Evolutionary conservation across 305 asterid species (phyloP).

Genomic region (Rubia peregrina): DNA sequence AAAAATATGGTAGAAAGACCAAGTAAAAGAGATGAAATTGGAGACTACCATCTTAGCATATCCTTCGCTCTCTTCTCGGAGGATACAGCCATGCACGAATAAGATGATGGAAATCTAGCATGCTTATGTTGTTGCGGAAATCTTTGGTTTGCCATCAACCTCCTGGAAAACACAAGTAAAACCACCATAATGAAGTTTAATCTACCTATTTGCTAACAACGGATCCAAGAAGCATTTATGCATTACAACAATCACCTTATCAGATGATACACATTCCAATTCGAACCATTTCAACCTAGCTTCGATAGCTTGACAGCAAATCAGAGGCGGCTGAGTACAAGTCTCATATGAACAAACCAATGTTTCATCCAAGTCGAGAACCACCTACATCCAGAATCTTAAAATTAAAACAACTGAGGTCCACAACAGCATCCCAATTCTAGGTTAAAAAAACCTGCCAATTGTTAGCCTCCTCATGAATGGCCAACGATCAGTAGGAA

Average conservation of each 20-base stretch:
- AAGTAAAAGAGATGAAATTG: constrained; percentile 1
- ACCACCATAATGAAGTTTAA: not conserved
- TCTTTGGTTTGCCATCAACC: constrained; percentile 36
- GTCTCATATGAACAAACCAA: not conserved
- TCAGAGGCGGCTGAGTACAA: too few species aligned
- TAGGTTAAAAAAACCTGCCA: not conserved
- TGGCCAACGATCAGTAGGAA: constrained; percentile 76
- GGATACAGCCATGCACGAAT: constrained; percentile 22
- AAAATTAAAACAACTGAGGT: not conserved
- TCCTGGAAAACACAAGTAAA: rapidly evolving
- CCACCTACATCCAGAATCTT: constrained; percentile 29
- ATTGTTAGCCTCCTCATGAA: constrained; percentile 51
- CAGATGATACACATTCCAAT: too few species aligned
- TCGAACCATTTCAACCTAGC: too few species aligned
- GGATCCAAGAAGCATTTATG: too few species aligned
- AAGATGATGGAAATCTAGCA: not conserved
- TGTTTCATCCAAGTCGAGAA: constrained; percentile 43
- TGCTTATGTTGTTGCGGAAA: too few species aligned
- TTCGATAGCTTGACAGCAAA: too few species aligned
- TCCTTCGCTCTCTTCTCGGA: constrained; percentile 98
- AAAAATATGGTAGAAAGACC: not conserved
- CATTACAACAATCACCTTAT: too few species aligned
- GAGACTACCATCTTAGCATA: constrained; percentile 88
- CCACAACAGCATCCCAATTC: not conserved
- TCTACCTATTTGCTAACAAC: too few species aligned